Percentiles rank a stretch among this genome's conserved stretches.
These are phyloP conservation scores for Acanthamoeba lenticulata DNA, from an alignment of 208 protist species.

Conservation along the genomic window DNA sequence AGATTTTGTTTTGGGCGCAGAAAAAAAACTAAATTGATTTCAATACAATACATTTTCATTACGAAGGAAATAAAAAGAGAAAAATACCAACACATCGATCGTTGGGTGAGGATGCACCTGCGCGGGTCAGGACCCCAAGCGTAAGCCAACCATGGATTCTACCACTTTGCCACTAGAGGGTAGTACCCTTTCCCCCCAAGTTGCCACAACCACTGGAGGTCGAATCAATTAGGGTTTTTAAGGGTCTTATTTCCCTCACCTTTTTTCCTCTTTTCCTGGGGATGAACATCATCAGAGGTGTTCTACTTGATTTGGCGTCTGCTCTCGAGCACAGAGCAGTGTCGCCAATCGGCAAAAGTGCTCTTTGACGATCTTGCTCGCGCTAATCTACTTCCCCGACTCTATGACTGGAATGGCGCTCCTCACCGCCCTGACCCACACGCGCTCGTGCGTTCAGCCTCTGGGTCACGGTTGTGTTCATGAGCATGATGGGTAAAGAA, in stretches of 20 bases:
- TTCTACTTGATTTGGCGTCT: conserved; percentile 39
- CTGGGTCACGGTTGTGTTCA: too few relatives aligned
- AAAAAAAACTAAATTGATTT: too few relatives aligned
- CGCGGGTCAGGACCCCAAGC: too few relatives aligned
- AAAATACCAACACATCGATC: too few relatives aligned
- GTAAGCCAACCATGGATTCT: too few relatives aligned
- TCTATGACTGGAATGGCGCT: conserved; percentile 36
- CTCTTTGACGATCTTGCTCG: conserved; percentile 1
- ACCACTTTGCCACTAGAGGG: neutral
- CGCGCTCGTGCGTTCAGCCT: neutral
- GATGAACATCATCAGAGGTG: neutral
- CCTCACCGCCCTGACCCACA: neutral
- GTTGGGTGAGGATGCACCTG: too few relatives aligned
- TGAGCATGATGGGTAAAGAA: too few relatives aligned
- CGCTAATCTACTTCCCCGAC: neutral
- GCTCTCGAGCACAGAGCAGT: neutral
- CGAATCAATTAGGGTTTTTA: too few relatives aligned
- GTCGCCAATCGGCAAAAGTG: neutral
- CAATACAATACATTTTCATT: too few relatives aligned
- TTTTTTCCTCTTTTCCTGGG: neutral
- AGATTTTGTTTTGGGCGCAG: too few relatives aligned
- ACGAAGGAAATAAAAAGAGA: too few relatives aligned
- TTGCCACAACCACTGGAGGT: too few relatives aligned
- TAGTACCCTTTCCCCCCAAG: neutral
- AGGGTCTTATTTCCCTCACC: neutral